Evolutionary conservation across 1,284 basidiomycete species (phyloP).

Genomic region (Lentinula novae-zelandiae): DNA sequence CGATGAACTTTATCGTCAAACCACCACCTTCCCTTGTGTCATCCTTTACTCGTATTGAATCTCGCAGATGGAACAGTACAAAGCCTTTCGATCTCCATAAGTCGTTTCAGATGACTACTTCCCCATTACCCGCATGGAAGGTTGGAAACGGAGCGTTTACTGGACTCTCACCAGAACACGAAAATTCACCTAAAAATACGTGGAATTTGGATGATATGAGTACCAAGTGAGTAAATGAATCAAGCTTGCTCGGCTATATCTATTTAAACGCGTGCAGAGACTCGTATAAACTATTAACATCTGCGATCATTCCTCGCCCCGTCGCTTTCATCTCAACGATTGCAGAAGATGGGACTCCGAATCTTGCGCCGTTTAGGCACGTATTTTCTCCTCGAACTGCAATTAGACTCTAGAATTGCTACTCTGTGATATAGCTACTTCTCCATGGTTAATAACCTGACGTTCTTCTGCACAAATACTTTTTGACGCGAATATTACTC

Average conservation of each 20-base stretch:
- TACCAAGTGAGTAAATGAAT: constrained; percentile 24
- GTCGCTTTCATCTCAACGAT: constrained; percentile 72
- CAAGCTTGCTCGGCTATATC: neutral
- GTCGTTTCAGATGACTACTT: constrained; percentile 37
- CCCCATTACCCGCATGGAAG: constrained; percentile 51
- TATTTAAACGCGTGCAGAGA: constrained; percentile 29
- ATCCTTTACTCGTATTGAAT: neutral
- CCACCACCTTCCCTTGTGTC: neutral
- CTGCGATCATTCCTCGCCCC: constrained; percentile 67
- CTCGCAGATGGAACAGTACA: constrained; percentile 6
- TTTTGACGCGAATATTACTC: constrained; percentile 7
- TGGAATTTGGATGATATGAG: constrained; percentile 38
- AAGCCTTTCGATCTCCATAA: constrained; percentile 29
- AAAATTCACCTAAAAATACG: constrained; percentile 36
- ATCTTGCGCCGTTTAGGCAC: constrained; percentile 67
- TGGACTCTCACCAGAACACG: constrained; percentile 26
- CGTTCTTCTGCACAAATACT: neutral
- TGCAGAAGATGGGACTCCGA: constrained; percentile 50
- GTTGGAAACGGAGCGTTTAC: constrained; percentile 43
- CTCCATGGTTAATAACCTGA: constrained; percentile 39
- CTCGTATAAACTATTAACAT: constrained; percentile 58
- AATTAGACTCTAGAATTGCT: constrained; percentile 8
- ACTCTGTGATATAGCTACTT: constrained; percentile 42
- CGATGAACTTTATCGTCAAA: neutral
- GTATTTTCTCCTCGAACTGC: constrained; percentile 9